Percentiles rank a stretch among this genome's conserved stretches.
Evolutionary conservation across 2,329 filamentous ascomycete genomes (phyloP).

Genomic region (Penicillium sp.): DNA sequence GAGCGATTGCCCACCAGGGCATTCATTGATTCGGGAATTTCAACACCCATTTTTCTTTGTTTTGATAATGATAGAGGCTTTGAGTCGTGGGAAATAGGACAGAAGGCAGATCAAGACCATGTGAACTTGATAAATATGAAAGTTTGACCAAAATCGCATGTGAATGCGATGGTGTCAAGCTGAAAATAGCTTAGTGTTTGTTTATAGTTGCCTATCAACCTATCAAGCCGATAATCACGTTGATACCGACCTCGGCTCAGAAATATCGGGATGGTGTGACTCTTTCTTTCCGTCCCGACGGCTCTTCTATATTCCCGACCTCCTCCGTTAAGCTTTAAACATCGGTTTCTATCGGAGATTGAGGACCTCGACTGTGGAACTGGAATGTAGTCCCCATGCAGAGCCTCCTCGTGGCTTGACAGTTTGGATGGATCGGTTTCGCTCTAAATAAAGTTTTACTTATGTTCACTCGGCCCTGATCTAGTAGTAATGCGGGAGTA

Average conservation of each 20-base stretch:
- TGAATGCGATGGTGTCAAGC: background rate
- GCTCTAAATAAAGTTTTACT: background rate
- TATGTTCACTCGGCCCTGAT: background rate
- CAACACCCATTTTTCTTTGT: background rate
- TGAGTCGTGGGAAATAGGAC: background rate
- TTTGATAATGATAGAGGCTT: background rate
- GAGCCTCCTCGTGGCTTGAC: too few species aligned
- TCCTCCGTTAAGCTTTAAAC: too few species aligned
- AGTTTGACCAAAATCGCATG: background rate
- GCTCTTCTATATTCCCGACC: background rate
- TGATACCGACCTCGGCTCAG: conserved; percentile 7
- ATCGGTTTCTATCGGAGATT: too few species aligned
- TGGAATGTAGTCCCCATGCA: too few species aligned
- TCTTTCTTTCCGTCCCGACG: conserved; percentile 4
- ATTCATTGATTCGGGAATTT: conserved; percentile 9
- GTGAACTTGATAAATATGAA: background rate
- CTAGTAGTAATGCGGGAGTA: background rate
- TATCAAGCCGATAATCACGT: conserved; percentile 5
- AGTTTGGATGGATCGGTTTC: too few species aligned
- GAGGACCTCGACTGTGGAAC: too few species aligned
- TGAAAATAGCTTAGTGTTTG: background rate
- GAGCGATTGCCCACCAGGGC: conserved; percentile 10
- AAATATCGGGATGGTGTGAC: conserved; percentile 6
- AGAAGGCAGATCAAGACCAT: background rate
- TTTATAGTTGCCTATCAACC: background rate